A percentile compares a stretch with the other conserved stretches of the same genome.
These are phyloP conservation scores for Globisporangium barbulae DNA, from an alignment of 352 stramenopile species.

Conservation along the genomic window DNA sequence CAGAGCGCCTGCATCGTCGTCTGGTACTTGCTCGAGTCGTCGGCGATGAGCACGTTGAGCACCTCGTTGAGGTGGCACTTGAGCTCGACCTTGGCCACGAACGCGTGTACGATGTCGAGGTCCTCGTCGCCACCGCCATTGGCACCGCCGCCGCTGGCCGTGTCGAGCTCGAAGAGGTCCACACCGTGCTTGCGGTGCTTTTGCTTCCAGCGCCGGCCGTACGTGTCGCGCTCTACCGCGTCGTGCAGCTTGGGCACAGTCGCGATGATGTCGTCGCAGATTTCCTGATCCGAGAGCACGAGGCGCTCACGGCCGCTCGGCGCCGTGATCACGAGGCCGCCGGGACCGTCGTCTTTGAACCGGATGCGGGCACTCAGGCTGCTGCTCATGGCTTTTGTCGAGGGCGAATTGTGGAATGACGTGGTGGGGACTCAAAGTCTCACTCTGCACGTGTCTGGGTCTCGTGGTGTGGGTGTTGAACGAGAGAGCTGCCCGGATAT, in stretches of 20 bases:
- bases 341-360: background rate
- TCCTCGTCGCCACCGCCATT: conserved; percentile 35
- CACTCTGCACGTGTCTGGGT: too few species aligned
- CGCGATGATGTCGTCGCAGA: conserved; percentile 52
- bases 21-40: conserved; percentile 37
- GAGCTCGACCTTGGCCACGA: conserved; percentile 48
- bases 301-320: conserved; percentile 22
- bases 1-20: conserved; percentile 43
- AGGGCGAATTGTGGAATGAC: conserved; percentile 4
- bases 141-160: conserved; percentile 19
- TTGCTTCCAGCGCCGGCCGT: conserved; percentile 36
- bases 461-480: too few species aligned
- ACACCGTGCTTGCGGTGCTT: conserved; percentile 33
- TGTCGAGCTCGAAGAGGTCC: conserved; percentile 39
- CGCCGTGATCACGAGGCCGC: conserved; percentile 9
- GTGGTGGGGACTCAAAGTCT: too few species aligned
- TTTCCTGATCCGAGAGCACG: conserved; percentile 50
- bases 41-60: conserved; percentile 45
- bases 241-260: conserved; percentile 55
- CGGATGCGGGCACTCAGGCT: conserved; percentile 2
- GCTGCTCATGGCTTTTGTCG: background rate
- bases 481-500: too few species aligned
- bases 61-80: conserved; percentile 60
- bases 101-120: conserved; percentile 41
- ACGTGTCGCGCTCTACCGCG: conserved; percentile 30